These are phyloP conservation scores for Sclerotinia trifoliorum DNA, from an alignment of 2,329 filamentous ascomycete species.

Conservation along the genomic window DNA sequence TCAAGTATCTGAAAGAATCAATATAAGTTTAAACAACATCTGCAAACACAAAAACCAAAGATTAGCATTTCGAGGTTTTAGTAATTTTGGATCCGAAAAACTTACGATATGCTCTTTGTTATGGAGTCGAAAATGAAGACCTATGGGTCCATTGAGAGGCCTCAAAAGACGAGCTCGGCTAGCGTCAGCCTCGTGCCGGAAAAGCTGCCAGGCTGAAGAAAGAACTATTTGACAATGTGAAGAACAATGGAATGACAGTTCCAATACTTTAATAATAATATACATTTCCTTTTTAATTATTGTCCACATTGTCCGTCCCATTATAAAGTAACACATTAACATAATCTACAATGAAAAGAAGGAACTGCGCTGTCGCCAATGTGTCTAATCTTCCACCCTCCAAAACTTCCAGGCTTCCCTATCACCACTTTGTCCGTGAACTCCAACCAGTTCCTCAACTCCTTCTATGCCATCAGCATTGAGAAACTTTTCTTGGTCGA, in stretches of 20 bases:
- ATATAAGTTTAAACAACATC: background rate
- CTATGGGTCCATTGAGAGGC: slow-evolving; percentile 3
- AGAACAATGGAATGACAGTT: slow-evolving; percentile 4
- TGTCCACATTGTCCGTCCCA: background rate
- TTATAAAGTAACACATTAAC: slow-evolving; percentile 17
- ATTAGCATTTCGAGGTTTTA: background rate
- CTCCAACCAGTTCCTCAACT: slow-evolving; percentile 83
- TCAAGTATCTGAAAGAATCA: background rate
- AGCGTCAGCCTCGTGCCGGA: slow-evolving; percentile 21
- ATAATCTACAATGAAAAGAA: slow-evolving; percentile 19
- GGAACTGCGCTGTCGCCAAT: slow-evolving; percentile 30
- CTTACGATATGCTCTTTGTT: slow-evolving; percentile 13
- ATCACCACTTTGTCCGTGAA: slow-evolving; percentile 65
- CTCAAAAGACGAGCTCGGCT: slow-evolving; percentile 15
- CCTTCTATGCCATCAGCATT: slow-evolving; percentile 80
- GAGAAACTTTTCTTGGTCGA: slow-evolving; percentile 85
- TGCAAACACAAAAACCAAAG: background rate
- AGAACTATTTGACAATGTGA: slow-evolving; percentile 18
- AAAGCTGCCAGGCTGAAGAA: slow-evolving; percentile 16
- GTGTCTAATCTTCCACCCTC: slow-evolving; percentile 54
- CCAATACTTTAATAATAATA: background rate
- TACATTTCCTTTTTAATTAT: background rate
- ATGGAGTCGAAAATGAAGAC: background rate
- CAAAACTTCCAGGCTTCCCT: slow-evolving; percentile 86
- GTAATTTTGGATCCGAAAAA: too few species aligned